Evolutionary conservation across 306 rosid species (phyloP), one percentile per base, ranked within the genome.

Genomic region (Sindora glabra): DNA sequence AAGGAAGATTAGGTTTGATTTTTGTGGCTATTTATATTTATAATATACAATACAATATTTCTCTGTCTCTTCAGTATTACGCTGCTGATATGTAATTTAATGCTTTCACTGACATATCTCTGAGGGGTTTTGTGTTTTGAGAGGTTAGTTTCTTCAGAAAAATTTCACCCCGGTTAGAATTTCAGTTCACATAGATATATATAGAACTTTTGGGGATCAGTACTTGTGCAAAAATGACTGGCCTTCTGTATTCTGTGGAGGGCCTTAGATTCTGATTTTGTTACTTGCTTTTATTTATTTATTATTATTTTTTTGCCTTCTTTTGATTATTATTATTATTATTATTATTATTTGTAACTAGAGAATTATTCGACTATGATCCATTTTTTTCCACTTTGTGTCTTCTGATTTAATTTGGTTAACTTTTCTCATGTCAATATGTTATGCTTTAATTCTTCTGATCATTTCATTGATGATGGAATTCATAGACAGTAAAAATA

Each of bases 341-440:
- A n/a, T n/a, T n/a, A 0, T 56, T 51, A 50, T 80, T 80, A 67
- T 65, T 69, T 64, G 47, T 59, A 67, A 65, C 74, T 65, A 48
- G 77, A 76, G 40, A 27, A 66, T 41, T 62, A 39, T 67, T 58
- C 21, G 24, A 40, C n/a, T 52, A 60, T 53, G 63, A 55, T 15
- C 12, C 41, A 67, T 52, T 75, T 4, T 44, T n/a, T 16, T 48
- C 14, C 38, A 33, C 55, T 1, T 39, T 48, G 1, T 56, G 3
- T 24, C 14, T 25, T 41, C 30, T n/a, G n/a, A n/a, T n/a, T n/a
- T n/a, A n/a, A n/a, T n/a, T n/a, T n/a, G n/a, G n/a, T n/a, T n/a
- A n/a, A n/a, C n/a, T n/a, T n/a, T n/a, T n/a, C 40, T 42, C 40
- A 9, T 16, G 8, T n/a, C n/a, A 19, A 36, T 21, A 10, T 7